Conservation (phyloP, 169 alveolate genomes). For the Babesia divergens region DNA sequence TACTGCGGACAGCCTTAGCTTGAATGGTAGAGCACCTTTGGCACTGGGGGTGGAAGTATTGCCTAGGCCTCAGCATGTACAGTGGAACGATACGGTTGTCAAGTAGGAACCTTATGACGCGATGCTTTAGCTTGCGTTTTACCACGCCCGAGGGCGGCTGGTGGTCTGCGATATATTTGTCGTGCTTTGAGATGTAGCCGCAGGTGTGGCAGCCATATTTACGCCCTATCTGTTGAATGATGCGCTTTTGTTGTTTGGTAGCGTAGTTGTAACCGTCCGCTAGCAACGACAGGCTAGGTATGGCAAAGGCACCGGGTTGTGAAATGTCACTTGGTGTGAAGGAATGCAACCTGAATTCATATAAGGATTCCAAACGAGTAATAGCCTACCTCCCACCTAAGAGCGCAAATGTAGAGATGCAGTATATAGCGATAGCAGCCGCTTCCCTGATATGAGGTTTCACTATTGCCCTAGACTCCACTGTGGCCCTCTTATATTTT, state of each 20-base stretch:
- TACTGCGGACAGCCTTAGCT: conserved; percentile 48
- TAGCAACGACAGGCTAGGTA: conserved; percentile 30
- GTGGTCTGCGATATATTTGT: conserved; percentile 73
- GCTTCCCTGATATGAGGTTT: conserved; percentile 5
- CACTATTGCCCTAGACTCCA: background rate
- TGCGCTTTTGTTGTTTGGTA: conserved; percentile 14
- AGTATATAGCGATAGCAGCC: conserved; percentile 20
- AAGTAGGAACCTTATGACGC: conserved; percentile 42
- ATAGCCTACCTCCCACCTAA: conserved; percentile 50
- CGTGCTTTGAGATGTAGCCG: conserved; percentile 46
- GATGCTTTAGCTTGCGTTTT: conserved; percentile 20
- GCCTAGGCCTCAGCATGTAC: conserved; percentile 60
- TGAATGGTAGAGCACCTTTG: conserved; percentile 60
- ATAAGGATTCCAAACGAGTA: background rate
- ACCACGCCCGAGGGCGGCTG: conserved; percentile 77
- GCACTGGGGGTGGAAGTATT: conserved; percentile 76
- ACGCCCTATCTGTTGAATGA: conserved; percentile 55
- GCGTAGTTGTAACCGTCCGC: conserved; percentile 65
- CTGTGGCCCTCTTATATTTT: background rate
- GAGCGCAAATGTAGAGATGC: conserved; percentile 28
- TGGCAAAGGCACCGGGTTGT: conserved; percentile 64
- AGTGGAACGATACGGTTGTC: conserved; percentile 42
- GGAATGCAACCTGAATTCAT: conserved; percentile 34
- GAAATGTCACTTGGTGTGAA: conserved; percentile 61
- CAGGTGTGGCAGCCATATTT: conserved; percentile 76